Conservation (phyloP, 1,284 basidiomycete species). For the Cryptococcus sp. region DNA sequence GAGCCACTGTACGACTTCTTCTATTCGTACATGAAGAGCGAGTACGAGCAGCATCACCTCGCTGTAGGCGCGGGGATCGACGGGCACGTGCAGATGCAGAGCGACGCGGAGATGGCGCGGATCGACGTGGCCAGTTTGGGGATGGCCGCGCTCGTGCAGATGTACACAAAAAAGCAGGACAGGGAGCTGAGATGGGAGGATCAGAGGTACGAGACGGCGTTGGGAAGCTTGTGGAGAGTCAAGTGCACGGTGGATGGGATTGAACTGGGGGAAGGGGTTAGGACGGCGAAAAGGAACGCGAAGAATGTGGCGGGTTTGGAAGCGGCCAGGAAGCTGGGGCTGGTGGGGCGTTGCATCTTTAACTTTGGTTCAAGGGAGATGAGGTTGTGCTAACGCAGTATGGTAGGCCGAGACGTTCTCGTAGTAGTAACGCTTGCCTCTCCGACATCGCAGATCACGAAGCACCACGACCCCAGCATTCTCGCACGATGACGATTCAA, state of each 20-base stretch:
- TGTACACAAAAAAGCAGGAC: constrained; percentile 19
- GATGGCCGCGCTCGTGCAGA: constrained; percentile 29
- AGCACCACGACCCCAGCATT: too few species aligned
- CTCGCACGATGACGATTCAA: too few species aligned
- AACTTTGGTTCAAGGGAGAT: not conserved
- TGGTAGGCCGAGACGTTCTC: too few species aligned
- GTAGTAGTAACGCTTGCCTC: too few species aligned
- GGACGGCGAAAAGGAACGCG: constrained; percentile 28
- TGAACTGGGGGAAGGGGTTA: constrained; percentile 35
- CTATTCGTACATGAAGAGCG: constrained; percentile 37
- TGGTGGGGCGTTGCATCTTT: constrained; percentile 22
- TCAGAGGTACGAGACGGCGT: constrained; percentile 29
- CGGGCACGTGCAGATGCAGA: constrained; percentile 23
- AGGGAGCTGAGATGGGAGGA: constrained; percentile 28
- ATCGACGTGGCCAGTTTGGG: constrained; percentile 28
- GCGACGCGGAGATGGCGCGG: constrained; percentile 23
- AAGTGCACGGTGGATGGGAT: constrained; percentile 34
- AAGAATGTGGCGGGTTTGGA: constrained; percentile 39
- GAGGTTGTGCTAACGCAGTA: not conserved
- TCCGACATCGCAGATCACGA: too few species aligned
- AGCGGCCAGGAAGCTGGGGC: constrained; percentile 35
- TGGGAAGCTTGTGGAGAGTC: constrained; percentile 33
- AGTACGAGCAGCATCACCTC: constrained; percentile 30
- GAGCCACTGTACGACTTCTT: constrained; percentile 45
- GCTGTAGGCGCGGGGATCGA: constrained; percentile 24